Evolutionary conservation across 2,329 filamentous ascomycete species (phyloP).

Genomic region (Scortechinia acanthostroma): DNA sequence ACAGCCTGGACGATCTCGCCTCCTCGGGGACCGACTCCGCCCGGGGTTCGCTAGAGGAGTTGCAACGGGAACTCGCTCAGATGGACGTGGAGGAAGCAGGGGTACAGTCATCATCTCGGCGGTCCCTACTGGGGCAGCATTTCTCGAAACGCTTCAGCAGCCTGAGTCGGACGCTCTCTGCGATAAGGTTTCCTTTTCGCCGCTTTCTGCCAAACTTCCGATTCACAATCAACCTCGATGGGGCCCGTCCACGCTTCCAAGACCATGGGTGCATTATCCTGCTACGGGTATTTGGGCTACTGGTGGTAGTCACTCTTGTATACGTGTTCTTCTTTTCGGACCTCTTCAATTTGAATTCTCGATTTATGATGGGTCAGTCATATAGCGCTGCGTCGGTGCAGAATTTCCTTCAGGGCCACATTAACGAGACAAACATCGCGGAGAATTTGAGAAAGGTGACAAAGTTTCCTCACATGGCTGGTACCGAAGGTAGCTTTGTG

Average conservation of each 20-base stretch:
- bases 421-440: constrained; percentile 38
- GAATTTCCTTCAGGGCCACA: constrained; percentile 44
- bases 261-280: constrained; percentile 47
- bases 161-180: constrained; percentile 47
- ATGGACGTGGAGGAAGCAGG: constrained; percentile 45
- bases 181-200: constrained; percentile 40
- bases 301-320: constrained; percentile 45
- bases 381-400: constrained; percentile 54
- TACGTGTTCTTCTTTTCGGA: constrained; percentile 55
- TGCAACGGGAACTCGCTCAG: constrained; percentile 49
- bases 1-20: constrained; percentile 44
- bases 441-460: constrained; percentile 73
- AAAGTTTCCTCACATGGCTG: constrained; percentile 80
- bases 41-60: constrained; percentile 32
- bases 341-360: constrained; percentile 41
- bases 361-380: constrained; percentile 36
- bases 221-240: constrained; percentile 25
- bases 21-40: constrained; percentile 35
- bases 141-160: constrained; percentile 48
- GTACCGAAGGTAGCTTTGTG: constrained; percentile 86
- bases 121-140: constrained; percentile 31
- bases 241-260: constrained; percentile 21
- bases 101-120: constrained; percentile 14
- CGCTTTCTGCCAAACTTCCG: constrained; percentile 24
- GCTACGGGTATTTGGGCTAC: constrained; percentile 47